These are phyloP conservation scores for Fusarium agapanthi DNA, from an alignment of 2,329 filamentous ascomycete species.

Conservation along the genomic window DNA sequence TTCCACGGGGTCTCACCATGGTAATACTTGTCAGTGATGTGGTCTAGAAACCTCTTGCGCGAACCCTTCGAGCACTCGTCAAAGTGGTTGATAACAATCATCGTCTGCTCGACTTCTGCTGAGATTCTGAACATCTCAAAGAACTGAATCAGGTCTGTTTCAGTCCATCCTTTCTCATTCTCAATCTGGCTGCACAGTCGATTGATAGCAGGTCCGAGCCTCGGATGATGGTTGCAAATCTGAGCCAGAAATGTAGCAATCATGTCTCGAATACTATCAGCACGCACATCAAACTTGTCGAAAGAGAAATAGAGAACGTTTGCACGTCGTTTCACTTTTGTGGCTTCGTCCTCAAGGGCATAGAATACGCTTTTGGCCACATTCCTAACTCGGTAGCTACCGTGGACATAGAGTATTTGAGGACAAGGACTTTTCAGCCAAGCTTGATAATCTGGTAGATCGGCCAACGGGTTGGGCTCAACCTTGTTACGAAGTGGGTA, in stretches of 20 bases:
- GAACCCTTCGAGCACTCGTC: neutral
- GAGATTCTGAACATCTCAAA: neutral
- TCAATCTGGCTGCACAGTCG: neutral
- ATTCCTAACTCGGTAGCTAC: neutral
- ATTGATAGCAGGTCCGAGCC: neutral
- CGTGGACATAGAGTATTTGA: conserved; percentile 1
- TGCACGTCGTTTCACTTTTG: rapidly evolving
- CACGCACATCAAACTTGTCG: neutral
- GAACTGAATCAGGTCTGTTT: neutral
- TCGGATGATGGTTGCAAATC: neutral
- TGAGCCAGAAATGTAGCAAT: neutral
- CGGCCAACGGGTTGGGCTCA: neutral
- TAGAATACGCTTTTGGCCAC: neutral
- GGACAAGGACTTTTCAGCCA: neutral
- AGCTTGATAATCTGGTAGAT: neutral
- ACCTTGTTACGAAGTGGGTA: neutral
- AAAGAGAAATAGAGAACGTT: conserved; percentile 5
- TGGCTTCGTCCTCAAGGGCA: neutral
- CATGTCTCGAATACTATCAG: conserved; percentile 4
- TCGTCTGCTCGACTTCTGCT: neutral
- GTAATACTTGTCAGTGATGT: neutral
- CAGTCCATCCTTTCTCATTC: neutral
- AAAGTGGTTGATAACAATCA: neutral
- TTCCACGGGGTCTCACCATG: neutral
- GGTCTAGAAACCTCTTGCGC: neutral